Evolutionary conservation across 2,329 filamentous ascomycete species (phyloP), one percentile per base, ranked within the genome.

Genomic region (Claviceps cyperi): DNA sequence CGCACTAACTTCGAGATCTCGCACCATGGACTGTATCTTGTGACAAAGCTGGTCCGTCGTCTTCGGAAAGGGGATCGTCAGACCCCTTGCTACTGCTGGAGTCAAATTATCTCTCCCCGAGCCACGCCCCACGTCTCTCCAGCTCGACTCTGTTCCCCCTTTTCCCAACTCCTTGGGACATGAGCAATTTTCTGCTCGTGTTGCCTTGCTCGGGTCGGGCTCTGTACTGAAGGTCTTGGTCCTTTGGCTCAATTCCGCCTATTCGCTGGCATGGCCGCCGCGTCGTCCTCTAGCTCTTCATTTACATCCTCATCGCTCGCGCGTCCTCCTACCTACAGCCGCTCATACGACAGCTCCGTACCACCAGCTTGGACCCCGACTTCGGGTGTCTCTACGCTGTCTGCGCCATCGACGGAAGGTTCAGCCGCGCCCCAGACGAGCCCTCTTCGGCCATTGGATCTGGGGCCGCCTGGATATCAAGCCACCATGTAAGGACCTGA

Each of bases 401-500:
- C 72, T 50, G 69, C 60, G 36, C 60, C 69, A 17, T 73, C 71
- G 50, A 66, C 60, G 45, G 61, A 61, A 51, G 58, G 55, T 50
- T 64, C 63, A 45, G 56, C 52, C 50, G 55, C 61, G 49, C 64
- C 64, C 53, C 62, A 67, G 56, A 64, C 65, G 51, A 61, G 69
- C 54, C 62, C 73, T 50, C 62, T 73, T 50, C 62, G 64, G 49
- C 68, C 72, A 37, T 66, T 75, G 41, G 73, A 76, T 56, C 65
- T 76, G 44, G 73, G 73, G 4, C 73, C 73, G 48, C 73, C 73
- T 36, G 73, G 73, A 48, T 76, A 72, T 55, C 69, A 74, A 65
- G 73, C 73, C 59, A 75, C 72, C 58, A 75, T 76, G 73, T 76
- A 69, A 52, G 58, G 56, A 43, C 11, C 21, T 43, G 5, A 28